These are phyloP conservation scores for Comarum palustre DNA, from an alignment of 306 rosid genomes.

Conservation along the genomic window DNA sequence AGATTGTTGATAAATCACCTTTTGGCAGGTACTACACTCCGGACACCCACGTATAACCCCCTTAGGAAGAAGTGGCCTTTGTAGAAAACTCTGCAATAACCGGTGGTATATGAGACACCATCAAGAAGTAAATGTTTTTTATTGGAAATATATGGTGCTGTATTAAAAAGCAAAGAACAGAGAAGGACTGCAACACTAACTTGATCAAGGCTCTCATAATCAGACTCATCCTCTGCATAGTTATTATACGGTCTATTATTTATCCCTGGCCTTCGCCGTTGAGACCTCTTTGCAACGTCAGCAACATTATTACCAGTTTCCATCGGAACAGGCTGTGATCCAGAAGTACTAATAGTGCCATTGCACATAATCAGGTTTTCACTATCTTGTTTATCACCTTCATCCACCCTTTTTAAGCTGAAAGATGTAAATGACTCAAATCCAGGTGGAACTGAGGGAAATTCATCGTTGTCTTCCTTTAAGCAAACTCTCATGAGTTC, in stretches of 20 bases:
- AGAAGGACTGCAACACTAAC: conserved; percentile 44
- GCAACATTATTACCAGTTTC: conserved; percentile 38
- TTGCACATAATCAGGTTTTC: conserved; percentile 41
- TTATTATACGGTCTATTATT: conserved; percentile 54
- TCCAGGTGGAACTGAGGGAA: conserved; percentile 97
- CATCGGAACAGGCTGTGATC: conserved; percentile 48
- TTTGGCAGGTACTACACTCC: conserved; percentile 77
- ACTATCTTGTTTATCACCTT: conserved; percentile 43
- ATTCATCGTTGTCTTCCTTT: conserved; percentile 87
- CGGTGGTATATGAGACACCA: conserved; percentile 31
- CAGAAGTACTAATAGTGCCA: conserved; percentile 44
- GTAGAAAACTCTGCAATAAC: conserved; percentile 62
- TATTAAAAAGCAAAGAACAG: conserved; percentile 13
- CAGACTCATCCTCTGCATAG: conserved; percentile 58
- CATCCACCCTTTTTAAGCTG: conserved; percentile 49
- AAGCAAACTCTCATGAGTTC: conserved; percentile 76
- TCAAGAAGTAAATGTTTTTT: conserved; percentile 22
- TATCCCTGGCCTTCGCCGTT: conserved; percentile 62
- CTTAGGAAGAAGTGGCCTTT: conserved; percentile 52
- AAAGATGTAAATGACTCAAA: conserved; percentile 83
- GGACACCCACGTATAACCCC: conserved; percentile 96
- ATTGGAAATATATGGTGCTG: conserved; percentile 9
- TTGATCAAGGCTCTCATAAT: conserved; percentile 62
- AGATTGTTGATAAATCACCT: conserved; percentile 43
- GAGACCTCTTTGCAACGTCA: conserved; percentile 62